Percentiles rank a stretch among this genome's conserved stretches.
Conservation (phyloP, 306 rosid species). For the Medicago lupulina region DNA sequence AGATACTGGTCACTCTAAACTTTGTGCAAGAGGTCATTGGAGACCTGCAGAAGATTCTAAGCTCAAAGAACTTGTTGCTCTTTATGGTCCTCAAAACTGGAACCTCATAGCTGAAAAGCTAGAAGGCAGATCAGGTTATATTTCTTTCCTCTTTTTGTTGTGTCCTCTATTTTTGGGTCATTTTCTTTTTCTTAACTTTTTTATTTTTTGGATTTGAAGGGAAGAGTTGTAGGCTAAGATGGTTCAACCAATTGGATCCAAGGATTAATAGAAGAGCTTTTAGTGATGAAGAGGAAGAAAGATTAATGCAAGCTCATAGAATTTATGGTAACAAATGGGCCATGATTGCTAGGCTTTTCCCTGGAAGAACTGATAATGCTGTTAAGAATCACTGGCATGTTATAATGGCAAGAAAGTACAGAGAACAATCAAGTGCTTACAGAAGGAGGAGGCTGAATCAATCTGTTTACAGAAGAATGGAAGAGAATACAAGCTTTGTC, state of each 20-base stretch:
- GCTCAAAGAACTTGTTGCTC: conserved; percentile 91
- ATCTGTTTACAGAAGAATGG: conserved; percentile 67
- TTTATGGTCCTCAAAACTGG: conserved; percentile 99
- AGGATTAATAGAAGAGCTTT: conserved; percentile 91
- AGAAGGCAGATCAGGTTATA: conserved; percentile 95
- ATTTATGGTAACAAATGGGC: conserved; percentile 99
- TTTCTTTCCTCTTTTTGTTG: too few relatives aligned
- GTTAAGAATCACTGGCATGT: conserved; percentile 99
- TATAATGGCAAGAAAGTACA: conserved; percentile 92
- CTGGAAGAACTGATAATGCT: conserved; percentile 96
- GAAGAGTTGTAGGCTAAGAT: conserved; percentile 91
- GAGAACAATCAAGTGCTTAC: conserved; percentile 90
- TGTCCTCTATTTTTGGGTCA: background rate
- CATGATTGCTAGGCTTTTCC: conserved; percentile 94
- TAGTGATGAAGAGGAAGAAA: conserved; percentile 89
- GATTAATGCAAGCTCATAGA: conserved; percentile 95
- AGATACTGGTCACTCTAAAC: conserved; percentile 71
- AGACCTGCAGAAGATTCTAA: conserved; percentile 96
- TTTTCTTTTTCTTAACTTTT: background rate
- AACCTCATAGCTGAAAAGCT: conserved; percentile 94
- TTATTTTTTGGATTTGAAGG: conserved; percentile 50
- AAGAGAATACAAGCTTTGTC: conserved; percentile 51
- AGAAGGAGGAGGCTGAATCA: conserved; percentile 81
- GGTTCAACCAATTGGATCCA: conserved; percentile 99
- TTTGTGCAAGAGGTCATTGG: conserved; percentile 98